Conservation (phyloP, 306 rosid genomes). For the Arachis hypogaea region DNA sequence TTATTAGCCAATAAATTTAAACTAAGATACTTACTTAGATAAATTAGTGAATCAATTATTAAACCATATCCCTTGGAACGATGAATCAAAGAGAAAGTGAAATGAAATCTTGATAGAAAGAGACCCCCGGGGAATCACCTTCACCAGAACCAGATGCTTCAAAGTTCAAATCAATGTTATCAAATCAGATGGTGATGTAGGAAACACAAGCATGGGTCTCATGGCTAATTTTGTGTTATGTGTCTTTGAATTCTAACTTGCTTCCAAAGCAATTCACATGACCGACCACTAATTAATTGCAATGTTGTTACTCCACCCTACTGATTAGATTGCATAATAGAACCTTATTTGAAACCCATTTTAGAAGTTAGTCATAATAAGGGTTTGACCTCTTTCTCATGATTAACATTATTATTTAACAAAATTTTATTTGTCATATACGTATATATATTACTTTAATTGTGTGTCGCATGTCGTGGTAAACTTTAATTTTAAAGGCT, state of each 20-base stretch:
- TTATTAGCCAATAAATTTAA: too few species aligned
- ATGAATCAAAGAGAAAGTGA: too few species aligned
- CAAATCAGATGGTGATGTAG: constrained; percentile 48
- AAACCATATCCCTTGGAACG: too few species aligned
- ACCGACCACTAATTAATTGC: constrained; percentile 39
- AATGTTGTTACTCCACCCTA: constrained; percentile 14
- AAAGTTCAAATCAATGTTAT: constrained; percentile 43
- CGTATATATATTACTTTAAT: too few species aligned
- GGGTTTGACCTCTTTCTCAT: constrained; percentile 8
- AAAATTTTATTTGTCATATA: constrained; percentile 30
- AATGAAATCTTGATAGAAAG: constrained; percentile 2
- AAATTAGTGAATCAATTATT: too few species aligned
- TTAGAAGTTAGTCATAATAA: too few species aligned
- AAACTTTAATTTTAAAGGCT: too few species aligned
- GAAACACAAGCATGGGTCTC: constrained; percentile 48
- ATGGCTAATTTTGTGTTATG: constrained; percentile 35
- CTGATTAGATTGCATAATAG: constrained; percentile 34
- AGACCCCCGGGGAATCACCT: constrained; percentile 9
- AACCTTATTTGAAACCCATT: constrained; percentile 9
- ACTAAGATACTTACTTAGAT: too few species aligned
- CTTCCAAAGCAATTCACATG: constrained; percentile 57
- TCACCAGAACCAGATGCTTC: constrained; percentile 12
- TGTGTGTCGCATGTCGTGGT: too few species aligned
- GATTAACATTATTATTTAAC: constrained; percentile 3
- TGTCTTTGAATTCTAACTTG: constrained; percentile 34